phyloP scores from a whole-genome alignment of 2,329 filamentous ascomycete genomes.

The Colletotrichum spinosum region DNA sequence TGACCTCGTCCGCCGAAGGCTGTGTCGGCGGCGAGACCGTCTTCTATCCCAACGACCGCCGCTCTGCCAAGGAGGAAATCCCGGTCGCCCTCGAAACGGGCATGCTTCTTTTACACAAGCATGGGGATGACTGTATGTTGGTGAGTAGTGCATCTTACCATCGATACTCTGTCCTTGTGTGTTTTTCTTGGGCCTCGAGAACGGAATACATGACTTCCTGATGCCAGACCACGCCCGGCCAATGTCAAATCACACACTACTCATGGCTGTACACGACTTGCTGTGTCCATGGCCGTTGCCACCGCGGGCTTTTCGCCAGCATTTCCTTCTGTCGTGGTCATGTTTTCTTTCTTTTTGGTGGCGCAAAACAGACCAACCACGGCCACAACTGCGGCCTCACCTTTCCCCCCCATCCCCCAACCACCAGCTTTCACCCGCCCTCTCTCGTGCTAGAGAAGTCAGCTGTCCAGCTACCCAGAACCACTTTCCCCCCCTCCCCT shows the following conservation, averaged over 20 bases:
- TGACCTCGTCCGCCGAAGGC: constrained; percentile 71
- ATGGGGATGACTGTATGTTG: constrained; percentile 89
- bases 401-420: constrained; percentile 5
- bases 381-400: constrained; percentile 30
- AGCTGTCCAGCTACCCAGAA: background rate
- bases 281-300: constrained; percentile 27
- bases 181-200: constrained; percentile 9
- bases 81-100: constrained; percentile 83
- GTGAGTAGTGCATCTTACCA: constrained; percentile 53
- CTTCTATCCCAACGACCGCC: constrained; percentile 81
- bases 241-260: too few relatives aligned
- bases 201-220: background rate
- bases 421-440: constrained; percentile 7
- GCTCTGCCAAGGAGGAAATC: constrained; percentile 71
- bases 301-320: constrained; percentile 13
- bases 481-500: constrained; percentile 15
- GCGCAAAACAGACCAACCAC: constrained; percentile 27
- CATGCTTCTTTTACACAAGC: constrained; percentile 86
- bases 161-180: background rate
- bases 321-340: constrained; percentile 14
- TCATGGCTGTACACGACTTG: constrained; percentile 1
- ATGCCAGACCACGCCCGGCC: constrained; percentile 18
- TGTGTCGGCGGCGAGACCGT: constrained; percentile 91
- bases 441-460: constrained; percentile 18
- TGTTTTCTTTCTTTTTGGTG: constrained; percentile 31